Evolutionary conservation across 2,329 filamentous ascomycete species (phyloP).

Genomic region (Aureobasidium sp.): DNA sequence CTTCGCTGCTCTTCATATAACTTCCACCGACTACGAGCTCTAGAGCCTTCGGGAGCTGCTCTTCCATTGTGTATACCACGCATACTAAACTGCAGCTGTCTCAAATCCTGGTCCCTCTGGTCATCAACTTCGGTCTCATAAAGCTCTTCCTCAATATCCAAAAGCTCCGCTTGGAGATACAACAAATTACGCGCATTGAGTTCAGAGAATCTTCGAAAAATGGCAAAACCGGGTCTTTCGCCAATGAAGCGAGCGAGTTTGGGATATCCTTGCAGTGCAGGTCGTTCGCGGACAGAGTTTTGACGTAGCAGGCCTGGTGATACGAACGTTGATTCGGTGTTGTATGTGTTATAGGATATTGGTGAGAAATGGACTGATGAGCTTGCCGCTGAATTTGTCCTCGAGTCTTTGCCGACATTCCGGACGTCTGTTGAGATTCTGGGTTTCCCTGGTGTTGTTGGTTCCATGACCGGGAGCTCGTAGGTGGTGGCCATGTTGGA

Average conservation of each 20-base stretch:
- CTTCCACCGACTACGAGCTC: conserved; percentile 1
- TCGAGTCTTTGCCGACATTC: neutral
- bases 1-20: conserved; percentile 13
- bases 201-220: conserved; percentile 23
- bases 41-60: neutral
- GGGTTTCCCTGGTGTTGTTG: neutral
- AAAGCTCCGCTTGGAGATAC: conserved; percentile 25
- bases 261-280: conserved; percentile 21
- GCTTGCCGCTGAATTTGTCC: neutral
- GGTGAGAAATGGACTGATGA: conserved; percentile 11
- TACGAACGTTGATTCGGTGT: conserved; percentile 14
- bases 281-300: conserved; percentile 16
- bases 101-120: conserved; percentile 17
- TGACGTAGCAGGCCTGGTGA: conserved; percentile 17
- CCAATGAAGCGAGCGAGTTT: conserved; percentile 21
- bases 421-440: conserved; percentile 3
- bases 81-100: conserved; percentile 20
- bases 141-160: conserved; percentile 22
- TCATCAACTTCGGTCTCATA: conserved; percentile 20
- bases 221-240: conserved; percentile 20
- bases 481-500: neutral
- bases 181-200: conserved; percentile 24
- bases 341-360: conserved; percentile 2
- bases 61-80: neutral
- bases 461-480: conserved; percentile 9